Conservation (phyloP, 352 stramenopile species). For the Phytophthora melonis region DNA sequence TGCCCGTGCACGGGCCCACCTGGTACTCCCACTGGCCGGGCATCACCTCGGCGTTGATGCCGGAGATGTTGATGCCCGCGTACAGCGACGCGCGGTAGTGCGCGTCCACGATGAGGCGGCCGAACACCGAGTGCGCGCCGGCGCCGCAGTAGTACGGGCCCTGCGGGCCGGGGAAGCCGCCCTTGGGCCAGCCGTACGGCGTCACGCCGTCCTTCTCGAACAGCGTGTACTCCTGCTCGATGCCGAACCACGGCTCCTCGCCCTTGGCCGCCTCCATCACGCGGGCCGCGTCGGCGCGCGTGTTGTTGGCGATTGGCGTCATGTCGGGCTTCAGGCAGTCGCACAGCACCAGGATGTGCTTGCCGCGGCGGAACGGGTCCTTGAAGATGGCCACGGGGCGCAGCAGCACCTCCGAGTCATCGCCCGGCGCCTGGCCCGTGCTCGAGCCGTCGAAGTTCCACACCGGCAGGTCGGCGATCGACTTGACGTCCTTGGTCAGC, state of each 20-base stretch:
- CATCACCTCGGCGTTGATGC: conserved; percentile 99
- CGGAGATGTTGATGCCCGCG: conserved; percentile 95
- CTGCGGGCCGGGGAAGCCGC: conserved; percentile 90
- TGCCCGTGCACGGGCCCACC: conserved; percentile 96
- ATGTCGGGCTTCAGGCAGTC: conserved; percentile 97
- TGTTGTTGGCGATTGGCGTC: conserved; percentile 94
- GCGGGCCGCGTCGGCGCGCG: conserved; percentile 75
- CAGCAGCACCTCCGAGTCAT: conserved; percentile 97
- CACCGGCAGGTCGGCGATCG: conserved; percentile 89
- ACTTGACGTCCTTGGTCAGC: conserved; percentile 73
- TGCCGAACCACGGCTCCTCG: conserved; percentile 94
- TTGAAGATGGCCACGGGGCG: conserved; percentile 94
- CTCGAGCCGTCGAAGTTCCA: conserved; percentile 99
- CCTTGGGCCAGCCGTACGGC: conserved; percentile 93
- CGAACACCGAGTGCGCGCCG: conserved; percentile 96
- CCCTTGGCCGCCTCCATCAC: conserved; percentile 73
- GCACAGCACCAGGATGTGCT: conserved; percentile 98
- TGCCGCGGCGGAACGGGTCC: conserved; percentile 95
- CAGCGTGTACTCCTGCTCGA: conserved; percentile 98
- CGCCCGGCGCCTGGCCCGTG: conserved; percentile 96
- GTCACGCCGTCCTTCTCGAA: conserved; percentile 91
- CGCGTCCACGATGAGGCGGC: conserved; percentile 94
- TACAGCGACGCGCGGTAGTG: conserved; percentile 97
- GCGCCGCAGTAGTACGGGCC: conserved; percentile 95
- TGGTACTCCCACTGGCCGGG: conserved; percentile 98